Evolutionary conservation across 139 green algal genomes (phyloP), one percentile per base, ranked within the genome.

Genomic region (Picochlorum sp.): DNA sequence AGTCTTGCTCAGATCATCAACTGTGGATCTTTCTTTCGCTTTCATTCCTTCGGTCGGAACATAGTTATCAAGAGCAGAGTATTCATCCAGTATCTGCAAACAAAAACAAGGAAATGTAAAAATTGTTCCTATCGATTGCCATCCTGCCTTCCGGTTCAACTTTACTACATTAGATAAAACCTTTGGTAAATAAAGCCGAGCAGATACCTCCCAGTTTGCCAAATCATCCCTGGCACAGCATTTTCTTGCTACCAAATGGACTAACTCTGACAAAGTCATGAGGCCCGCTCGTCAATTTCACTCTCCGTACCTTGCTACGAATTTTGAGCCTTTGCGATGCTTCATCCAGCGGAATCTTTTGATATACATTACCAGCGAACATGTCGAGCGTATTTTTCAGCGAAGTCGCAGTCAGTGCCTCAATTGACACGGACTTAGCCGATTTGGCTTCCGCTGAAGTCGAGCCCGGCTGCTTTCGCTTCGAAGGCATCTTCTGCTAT

Each of bases 371-470:
- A 13, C 68, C 68, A 12, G 71, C 66, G 59, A 96, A 96, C 50
- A 96, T 40, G 22, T 96, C 88, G 43, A 78, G 81, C 0, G 81
- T 94, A 5, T 89, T 78, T 63, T 95, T 96, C 1, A 91, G 33
- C 4, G 68, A 77, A 39, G 87, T 66, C 4, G 90, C 30, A n/a
- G n/a, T n/a, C n/a, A n/a, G n/a, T n/a, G n/a, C n/a, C n/a, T n/a
- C n/a, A n/a, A n/a, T n/a, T n/a, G n/a, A n/a, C n/a, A n/a, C n/a
- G n/a, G n/a, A n/a, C n/a, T n/a, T n/a, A n/a, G n/a, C n/a, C n/a
- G n/a, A n/a, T n/a, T n/a, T n/a, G n/a, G n/a, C n/a, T n/a, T n/a
- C n/a, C n/a, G n/a, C n/a, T n/a, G n/a, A n/a, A n/a, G n/a, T n/a
- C n/a, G n/a, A n/a, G n/a, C n/a, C n/a, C n/a, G n/a, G n/a, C n/a